Base-by-base conservation (phyloP, 169 alveolate species). In the Eimeria necatrix region DNA sequence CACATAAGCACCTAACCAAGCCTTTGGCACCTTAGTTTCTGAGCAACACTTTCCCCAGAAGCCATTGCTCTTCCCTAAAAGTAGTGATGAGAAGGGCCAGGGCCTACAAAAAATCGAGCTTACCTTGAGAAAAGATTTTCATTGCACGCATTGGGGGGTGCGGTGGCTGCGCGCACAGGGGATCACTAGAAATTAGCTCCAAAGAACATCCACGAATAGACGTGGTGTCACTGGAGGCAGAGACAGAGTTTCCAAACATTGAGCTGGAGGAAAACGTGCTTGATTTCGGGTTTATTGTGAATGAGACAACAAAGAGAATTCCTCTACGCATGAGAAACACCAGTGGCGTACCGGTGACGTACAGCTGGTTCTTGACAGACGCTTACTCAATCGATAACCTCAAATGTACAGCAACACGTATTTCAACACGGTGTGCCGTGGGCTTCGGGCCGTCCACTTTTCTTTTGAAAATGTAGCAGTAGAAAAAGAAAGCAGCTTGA, bases 171-270 rank as follows among this genome's bases (percentile, higher is more conserved):
- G 41, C 0, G 41, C 41, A 32, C 53, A 97, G 88, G 97, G 97
- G 95, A 9, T 56, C 80, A 60, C 95, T 98, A 84, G 94, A 97
- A 78, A 96, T 98, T 56, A 95, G 97, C 10, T 99, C 97, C 96
- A 95, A 94, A 71, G 99, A 98, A 61, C 99, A 98, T 95, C 99
- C 99, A 32, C 98, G 98, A 95, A 98, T 97, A 89, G 99, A 98
- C 91, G 96, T 91, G 59, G 97, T 98, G 49, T 98, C 98, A 87
- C 96, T 98, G 71, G 93, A 98, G 26, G 99, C 99, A 0, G 99
- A 98, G 94, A 98, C 98, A 9, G 97, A 97, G 93, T 98, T 97
- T 97, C 99, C 99, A 1, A 98, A 98, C 76, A 89, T 98, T 24
- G 96, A 97, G 78, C 95, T 98, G 61, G 97, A 97, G 87, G 93